Conservation (phyloP, 768 basidiomycete genomes). For the Podaxis pistillaris region DNA sequence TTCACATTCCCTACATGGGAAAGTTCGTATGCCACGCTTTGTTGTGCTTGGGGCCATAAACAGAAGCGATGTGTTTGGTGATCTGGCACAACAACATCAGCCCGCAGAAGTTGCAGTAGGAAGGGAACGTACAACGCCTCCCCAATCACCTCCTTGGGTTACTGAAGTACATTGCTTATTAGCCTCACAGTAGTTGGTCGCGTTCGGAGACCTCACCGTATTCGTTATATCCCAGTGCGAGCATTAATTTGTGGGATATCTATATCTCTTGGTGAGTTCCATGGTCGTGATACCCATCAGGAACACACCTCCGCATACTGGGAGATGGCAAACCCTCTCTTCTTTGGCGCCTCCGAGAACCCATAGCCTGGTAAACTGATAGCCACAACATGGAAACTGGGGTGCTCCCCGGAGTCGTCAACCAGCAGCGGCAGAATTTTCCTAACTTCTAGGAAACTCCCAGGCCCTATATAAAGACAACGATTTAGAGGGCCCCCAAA, state of each 20-base stretch:
- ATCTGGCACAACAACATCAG: slow-evolving; percentile 18
- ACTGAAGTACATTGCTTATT: slow-evolving; percentile 21
- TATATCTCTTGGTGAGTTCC: slow-evolving; percentile 15
- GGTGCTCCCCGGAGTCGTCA: slow-evolving; percentile 37
- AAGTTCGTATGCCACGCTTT: slow-evolving; percentile 56
- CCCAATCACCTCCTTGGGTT: slow-evolving; percentile 28
- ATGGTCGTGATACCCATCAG: neutral
- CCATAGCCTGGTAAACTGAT: slow-evolving; percentile 60
- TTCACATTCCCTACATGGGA: slow-evolving; percentile 30
- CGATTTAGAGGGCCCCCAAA: neutral
- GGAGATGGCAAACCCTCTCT: slow-evolving; percentile 41
- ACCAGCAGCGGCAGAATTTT: slow-evolving; percentile 58
- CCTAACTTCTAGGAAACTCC: slow-evolving; percentile 53
- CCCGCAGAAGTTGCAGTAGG: neutral
- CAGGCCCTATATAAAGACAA: slow-evolving; percentile 46
- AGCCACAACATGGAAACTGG: slow-evolving; percentile 63
- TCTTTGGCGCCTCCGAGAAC: slow-evolving; percentile 54
- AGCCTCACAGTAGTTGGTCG: neutral
- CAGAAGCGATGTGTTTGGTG: slow-evolving; percentile 25
- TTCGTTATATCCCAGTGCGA: slow-evolving; percentile 44
- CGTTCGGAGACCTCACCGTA: slow-evolving; percentile 32
- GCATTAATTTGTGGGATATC: slow-evolving; percentile 49
- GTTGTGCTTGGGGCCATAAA: slow-evolving; percentile 34
- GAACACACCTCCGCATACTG: slow-evolving; percentile 53
- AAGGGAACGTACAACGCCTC: slow-evolving; percentile 7